phyloP scores from a whole-genome alignment of 225 moss, liverwort and hornwort species.

The Pleurozium schreberi region DNA sequence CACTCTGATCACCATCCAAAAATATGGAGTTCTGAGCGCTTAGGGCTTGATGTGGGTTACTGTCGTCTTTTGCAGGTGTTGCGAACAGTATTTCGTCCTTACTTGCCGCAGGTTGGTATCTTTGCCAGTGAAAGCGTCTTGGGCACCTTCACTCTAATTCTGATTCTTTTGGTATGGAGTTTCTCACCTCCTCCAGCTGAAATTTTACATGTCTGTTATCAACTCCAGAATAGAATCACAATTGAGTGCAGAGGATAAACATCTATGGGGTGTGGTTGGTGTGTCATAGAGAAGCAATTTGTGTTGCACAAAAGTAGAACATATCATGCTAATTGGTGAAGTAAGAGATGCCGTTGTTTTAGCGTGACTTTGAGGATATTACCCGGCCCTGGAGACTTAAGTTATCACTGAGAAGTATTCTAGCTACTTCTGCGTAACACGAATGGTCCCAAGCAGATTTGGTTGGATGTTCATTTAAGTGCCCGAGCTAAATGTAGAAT shows the following conservation, averaged over 20 bases:
- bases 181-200: neutral
- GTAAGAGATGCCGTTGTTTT: neutral
- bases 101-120: neutral
- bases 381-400: neutral
- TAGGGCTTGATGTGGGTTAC: neutral
- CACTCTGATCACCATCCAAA: neutral
- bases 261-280: neutral
- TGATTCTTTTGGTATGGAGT: constrained; percentile 9
- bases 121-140: neutral
- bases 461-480: neutral
- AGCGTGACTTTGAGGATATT: neutral
- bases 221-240: neutral
- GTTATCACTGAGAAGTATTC: neutral
- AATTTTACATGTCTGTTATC: neutral
- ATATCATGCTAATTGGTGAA: neutral
- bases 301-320: neutral
- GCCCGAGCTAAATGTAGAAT: neutral
- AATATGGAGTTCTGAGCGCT: neutral
- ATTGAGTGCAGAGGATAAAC: neutral
- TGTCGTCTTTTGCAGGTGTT: constrained; percentile 13
- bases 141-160: constrained; percentile 4
- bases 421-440: neutral
- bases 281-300: neutral
- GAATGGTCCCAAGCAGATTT: neutral
- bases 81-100: constrained; percentile 4